phyloP scores from a whole-genome alignment of 257 asterid species.

The Striga asiatica region DNA sequence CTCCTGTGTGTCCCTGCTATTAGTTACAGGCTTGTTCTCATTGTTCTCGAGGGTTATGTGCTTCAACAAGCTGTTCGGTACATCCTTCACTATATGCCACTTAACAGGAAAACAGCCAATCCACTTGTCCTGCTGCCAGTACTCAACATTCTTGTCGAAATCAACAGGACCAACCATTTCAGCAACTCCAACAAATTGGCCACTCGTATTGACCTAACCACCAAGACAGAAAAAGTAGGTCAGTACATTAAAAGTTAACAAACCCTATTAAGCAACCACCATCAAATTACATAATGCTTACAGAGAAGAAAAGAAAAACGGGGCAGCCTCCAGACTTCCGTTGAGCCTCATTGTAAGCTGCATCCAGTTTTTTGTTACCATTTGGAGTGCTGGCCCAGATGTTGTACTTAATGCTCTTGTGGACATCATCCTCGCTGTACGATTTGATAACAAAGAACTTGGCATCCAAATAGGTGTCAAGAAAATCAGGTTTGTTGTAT shows the following conservation, averaged over 20 bases:
- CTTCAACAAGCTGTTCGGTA: constrained; percentile 60
- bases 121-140: constrained; percentile 91
- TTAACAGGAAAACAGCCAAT: constrained; percentile 69
- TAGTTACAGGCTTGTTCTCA: constrained; percentile 66
- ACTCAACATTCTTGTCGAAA: constrained; percentile 58
- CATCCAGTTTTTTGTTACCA: constrained; percentile 66
- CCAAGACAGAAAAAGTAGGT: not conserved
- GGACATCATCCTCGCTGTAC: constrained; percentile 64
- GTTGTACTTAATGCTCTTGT: constrained; percentile 63
- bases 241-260: not conserved
- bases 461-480: constrained; percentile 36
- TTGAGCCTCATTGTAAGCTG: constrained; percentile 45
- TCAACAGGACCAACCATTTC: constrained; percentile 74
- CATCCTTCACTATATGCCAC: constrained; percentile 82
- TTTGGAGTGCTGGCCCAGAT: constrained; percentile 80
- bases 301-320: constrained; percentile 59
- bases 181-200: constrained; percentile 71
- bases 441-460: constrained; percentile 59
- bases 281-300: constrained; percentile 13
- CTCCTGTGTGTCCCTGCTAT: constrained; percentile 83
- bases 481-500: constrained; percentile 42
- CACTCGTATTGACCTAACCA: constrained; percentile 75
- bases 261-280: not conserved
- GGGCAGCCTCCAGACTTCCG: constrained; percentile 42
- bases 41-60: constrained; percentile 65